phyloP scores from a whole-genome alignment of 2,329 filamentous ascomycete species.

The Zelopaecilomyces penicillatus region DNA sequence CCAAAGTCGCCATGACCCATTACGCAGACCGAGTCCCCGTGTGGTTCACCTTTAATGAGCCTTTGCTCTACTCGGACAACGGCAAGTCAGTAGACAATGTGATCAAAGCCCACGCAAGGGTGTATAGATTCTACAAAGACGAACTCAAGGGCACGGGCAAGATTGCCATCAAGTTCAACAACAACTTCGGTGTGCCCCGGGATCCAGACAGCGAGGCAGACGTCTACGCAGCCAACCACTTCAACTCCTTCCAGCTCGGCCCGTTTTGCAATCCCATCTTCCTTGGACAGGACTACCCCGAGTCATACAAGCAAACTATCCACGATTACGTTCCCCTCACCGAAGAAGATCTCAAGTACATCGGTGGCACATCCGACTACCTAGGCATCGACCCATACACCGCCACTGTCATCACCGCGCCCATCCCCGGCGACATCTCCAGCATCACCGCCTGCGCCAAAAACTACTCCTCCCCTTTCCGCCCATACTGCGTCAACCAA shows the following conservation, averaged over 20 bases:
- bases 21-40: constrained; percentile 43
- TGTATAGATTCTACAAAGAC: constrained; percentile 47
- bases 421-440: constrained; percentile 21
- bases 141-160: constrained; percentile 42
- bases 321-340: constrained; percentile 39
- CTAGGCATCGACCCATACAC: constrained; percentile 52
- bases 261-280: constrained; percentile 46
- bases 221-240: constrained; percentile 36
- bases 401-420: constrained; percentile 42
- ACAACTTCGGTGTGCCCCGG: constrained; percentile 42
- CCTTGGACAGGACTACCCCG: constrained; percentile 42
- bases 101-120: constrained; percentile 39
- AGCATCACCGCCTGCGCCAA: constrained; percentile 40
- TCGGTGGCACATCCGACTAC: constrained; percentile 45
- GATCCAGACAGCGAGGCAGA: constrained; percentile 31
- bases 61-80: constrained; percentile 32
- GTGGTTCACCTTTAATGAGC: constrained; percentile 48
- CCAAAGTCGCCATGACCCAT: constrained; percentile 41
- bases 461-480: constrained; percentile 35
- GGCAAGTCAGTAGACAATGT: constrained; percentile 31
- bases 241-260: constrained; percentile 39
- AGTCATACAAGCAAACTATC: constrained; percentile 35
- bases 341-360: constrained; percentile 37
- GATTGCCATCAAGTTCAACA: constrained; percentile 41
- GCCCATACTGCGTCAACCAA: constrained; percentile 45